phyloP scores from a whole-genome alignment of 2,329 filamentous ascomycete species.

The Exserohilum turcica region DNA sequence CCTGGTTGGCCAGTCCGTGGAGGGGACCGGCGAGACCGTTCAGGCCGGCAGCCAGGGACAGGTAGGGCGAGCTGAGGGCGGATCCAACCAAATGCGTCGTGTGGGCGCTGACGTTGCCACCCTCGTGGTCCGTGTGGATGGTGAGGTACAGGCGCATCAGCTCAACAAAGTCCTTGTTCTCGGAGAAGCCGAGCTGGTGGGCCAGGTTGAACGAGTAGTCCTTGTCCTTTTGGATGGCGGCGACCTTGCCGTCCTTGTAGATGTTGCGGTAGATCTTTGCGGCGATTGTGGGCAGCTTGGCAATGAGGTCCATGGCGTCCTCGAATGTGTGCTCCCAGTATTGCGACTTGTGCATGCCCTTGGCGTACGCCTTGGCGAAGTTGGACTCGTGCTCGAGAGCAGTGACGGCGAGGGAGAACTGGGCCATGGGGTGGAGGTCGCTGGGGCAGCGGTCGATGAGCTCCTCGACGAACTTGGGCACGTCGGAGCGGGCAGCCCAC shows the following conservation, averaged over 20 bases:
- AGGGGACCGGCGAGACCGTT: slow-evolving; percentile 98
- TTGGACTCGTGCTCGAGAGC: slow-evolving; percentile 98
- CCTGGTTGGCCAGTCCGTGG: slow-evolving; percentile 99
- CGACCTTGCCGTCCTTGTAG: slow-evolving; percentile 99
- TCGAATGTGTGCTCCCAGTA: slow-evolving; percentile 99
- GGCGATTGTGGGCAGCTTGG: slow-evolving; percentile 98
- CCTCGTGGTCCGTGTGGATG: slow-evolving; percentile 99
- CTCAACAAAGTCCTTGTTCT: slow-evolving; percentile 96
- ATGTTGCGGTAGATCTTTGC: slow-evolving; percentile 99
- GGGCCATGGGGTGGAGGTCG: slow-evolving; percentile 99
- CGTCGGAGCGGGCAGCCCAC: slow-evolving; percentile 95
- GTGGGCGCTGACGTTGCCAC: slow-evolving; percentile 97
- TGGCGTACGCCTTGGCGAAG: slow-evolving; percentile 98
- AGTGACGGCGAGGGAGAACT: slow-evolving; percentile 97
- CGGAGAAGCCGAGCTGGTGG: slow-evolving; percentile 96
- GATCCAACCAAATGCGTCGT: slow-evolving; percentile 97
- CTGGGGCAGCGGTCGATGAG: slow-evolving; percentile 99
- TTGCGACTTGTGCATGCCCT: slow-evolving; percentile 98
- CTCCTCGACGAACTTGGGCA: slow-evolving; percentile 98
- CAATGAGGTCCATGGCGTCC: slow-evolving; percentile 99
- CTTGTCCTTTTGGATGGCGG: slow-evolving; percentile 95
- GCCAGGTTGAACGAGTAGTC: slow-evolving; percentile 99
- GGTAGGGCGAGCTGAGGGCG: slow-evolving; percentile 95
- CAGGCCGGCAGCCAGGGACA: slow-evolving; percentile 93
- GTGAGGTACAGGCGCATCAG: slow-evolving; percentile 98